Percentiles rank a stretch among this genome's conserved stretches.
Evolutionary conservation across 169 alveolate genomes (phyloP).

Genomic region (Cryptosporidium ryanae): DNA sequence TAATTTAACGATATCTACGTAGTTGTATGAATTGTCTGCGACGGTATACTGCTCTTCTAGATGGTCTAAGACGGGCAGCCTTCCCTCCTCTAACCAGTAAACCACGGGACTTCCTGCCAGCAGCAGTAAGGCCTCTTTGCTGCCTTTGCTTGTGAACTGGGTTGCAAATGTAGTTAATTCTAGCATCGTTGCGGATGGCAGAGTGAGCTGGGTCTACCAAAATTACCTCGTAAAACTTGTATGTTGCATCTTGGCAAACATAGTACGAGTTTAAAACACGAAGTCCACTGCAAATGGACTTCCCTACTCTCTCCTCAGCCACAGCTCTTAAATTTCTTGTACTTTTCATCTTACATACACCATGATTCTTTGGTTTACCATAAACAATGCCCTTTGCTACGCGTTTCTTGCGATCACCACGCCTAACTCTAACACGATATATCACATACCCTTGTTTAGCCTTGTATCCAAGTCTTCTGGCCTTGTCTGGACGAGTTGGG

Average conservation of each 20-base stretch:
- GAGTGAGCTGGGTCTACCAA: constrained; percentile 98
- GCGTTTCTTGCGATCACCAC: constrained; percentile 99
- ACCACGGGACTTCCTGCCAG: constrained; percentile 91
- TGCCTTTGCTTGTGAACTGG: constrained; percentile 98
- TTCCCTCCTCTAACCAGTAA: constrained; percentile 94
- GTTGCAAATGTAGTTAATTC: constrained; percentile 98
- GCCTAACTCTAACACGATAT: constrained; percentile 98
- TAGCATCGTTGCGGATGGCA: constrained; percentile 98
- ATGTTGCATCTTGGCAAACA: constrained; percentile 99
- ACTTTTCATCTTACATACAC: constrained; percentile 95
- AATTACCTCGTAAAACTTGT: constrained; percentile 98
- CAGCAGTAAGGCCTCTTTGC: constrained; percentile 96
- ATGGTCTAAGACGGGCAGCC: constrained; percentile 94
- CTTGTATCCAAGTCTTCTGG: constrained; percentile 98
- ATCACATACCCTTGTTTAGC: constrained; percentile 99
- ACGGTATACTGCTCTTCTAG: constrained; percentile 94
- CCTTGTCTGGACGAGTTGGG: constrained; percentile 98
- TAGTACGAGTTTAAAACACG: constrained; percentile 99
- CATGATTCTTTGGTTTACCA: constrained; percentile 99
- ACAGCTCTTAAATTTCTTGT: constrained; percentile 94
- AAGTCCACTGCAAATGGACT: constrained; percentile 92
- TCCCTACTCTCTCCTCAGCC: constrained; percentile 99
- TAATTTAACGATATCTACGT: constrained; percentile 94
- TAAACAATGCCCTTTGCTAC: constrained; percentile 98
- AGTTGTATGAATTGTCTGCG: constrained; percentile 94